Evolutionary conservation across 805 yeast genomes (phyloP), one percentile per base, ranked within the genome.

Genomic region (Sungouiozyma intestinalis): DNA sequence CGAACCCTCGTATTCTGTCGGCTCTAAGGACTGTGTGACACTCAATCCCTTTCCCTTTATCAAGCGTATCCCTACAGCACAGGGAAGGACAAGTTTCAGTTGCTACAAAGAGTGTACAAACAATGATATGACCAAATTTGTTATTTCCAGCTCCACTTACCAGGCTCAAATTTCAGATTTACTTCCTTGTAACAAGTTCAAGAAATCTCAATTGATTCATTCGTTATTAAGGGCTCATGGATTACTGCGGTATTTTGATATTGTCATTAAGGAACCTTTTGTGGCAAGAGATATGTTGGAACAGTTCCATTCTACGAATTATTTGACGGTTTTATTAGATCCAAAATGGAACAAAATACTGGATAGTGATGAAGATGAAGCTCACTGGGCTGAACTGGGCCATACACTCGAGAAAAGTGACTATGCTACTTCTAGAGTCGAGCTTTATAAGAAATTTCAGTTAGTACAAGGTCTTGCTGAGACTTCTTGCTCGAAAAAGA

Each of bases 261-360:
- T 45, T 21, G 45, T 57, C 1, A 42, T 54, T 7, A 31, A 29
- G 8, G 31, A 39, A 14, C 57, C 60, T 0, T 24, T 35, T 18
- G 44, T 54, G 39, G 49, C 61, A 0, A 47, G 46, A 33, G 47
- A 52, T 2, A 78, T 77, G 3, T 47, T 81, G 7, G 39, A 53
- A 2, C 58, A 58, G 24, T 81, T 75, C 50, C 88, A 81, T 50
- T 73, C 72, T 27, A 41, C 45, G 2, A 53, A 51, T 2, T 79
- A 64, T 49, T 59, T 77, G 1, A 53, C 63, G 4, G 51, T 53
- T 8, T 51, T 80, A n/a, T 50, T 76, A 32, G 50, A 50, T 35
- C 43, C 45, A 13, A 19, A 38, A 7, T 40, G 41, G 21, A 48
- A 54, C 44, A 64, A 40, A 15, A 36, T 11, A 32, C 46, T 47